Base-by-base conservation (phyloP, 768 basidiomycete species). In the Gautieria morchelliformis region DNA sequence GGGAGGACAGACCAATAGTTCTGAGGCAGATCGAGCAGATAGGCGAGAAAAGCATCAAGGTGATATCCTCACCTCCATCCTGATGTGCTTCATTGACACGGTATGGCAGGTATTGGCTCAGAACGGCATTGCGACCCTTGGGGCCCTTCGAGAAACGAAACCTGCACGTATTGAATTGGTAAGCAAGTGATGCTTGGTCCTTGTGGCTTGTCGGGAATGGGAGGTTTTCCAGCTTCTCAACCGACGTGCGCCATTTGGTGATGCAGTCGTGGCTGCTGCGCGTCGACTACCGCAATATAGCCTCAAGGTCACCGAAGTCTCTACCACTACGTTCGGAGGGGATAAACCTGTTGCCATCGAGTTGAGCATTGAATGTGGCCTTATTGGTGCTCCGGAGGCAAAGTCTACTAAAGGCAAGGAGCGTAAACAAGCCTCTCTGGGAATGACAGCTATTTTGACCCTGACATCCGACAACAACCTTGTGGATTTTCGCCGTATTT, bases 11-110 rank as follows among this genome's bases (percentile, higher is more conserved):
- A 19, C 83, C 92, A 5, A 73, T 84, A 14, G 86, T 95, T 7
- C 78, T 98, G 54, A 79, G 87, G 14, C 95, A 98, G 67, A 78
- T 98, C 51, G 84, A 89, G 35, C 81, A 84, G n/a, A 84, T 98
- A 42, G 95, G 94, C 33, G 90, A 93, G 65, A 92, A 91, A 79
- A 63, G 65, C 32, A 60, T 65, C 35, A 63, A 64, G 47, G 68
- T 70, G 54, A 53, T 42, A 37, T 5, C 14, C 35, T 37, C 35
- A 37, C 14, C 8, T 3, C 35, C 22, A 39, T 20, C 8, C 27
- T 22, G 17, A 37, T 15, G 11, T 17, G 45, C 0, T 47, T 30
- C 22, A 49, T n/a, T 10, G 27, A 49, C 32, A 52, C 42, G 56
- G 51, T 58, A 51, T 17, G 64, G 9, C 64, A 92, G 84, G 81